Percentiles rank a stretch among this genome's conserved stretches.
Conservation (phyloP, 148 eudicot genomes). For the Selenicereus undatus region DNA sequence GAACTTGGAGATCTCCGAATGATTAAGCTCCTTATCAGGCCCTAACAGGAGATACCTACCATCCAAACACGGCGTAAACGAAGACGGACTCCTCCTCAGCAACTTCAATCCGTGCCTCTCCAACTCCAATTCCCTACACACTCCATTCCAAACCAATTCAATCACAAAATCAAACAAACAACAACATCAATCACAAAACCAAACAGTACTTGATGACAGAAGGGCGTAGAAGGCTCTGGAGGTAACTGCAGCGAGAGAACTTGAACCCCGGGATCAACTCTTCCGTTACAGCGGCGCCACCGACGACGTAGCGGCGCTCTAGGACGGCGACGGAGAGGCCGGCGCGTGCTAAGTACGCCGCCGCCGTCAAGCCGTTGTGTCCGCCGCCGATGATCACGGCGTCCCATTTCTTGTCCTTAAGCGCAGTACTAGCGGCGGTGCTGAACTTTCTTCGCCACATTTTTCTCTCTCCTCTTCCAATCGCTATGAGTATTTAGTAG, state of each 20-base stretch:
- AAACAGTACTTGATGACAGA: slow-evolving; percentile 49
- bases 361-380: slow-evolving; percentile 93
- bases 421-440: slow-evolving; percentile 18
- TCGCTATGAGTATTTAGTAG: not conserved
- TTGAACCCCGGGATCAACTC: slow-evolving; percentile 88
- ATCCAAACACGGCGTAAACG: slow-evolving; percentile 86
- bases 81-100: slow-evolving; percentile 72
- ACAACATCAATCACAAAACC: not conserved
- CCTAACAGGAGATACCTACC: slow-evolving; percentile 86
- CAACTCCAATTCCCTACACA: slow-evolving; percentile 68
- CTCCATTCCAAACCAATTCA: not conserved
- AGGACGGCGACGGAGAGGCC: slow-evolving; percentile 97
- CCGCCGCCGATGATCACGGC: slow-evolving; percentile 89
- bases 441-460: slow-evolving; percentile 59
- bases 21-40: slow-evolving; percentile 60
- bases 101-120: slow-evolving; percentile 81
- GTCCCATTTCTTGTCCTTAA: slow-evolving; percentile 70
- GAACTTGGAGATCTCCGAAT: slow-evolving; percentile 81
- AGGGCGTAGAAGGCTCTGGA: slow-evolving; percentile 96
- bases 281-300: slow-evolving; percentile 96
- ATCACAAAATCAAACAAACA: not conserved
- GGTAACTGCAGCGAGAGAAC: slow-evolving; percentile 96
- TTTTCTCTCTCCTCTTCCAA: not conserved
- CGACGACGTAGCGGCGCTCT: slow-evolving; percentile 85
- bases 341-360: slow-evolving; percentile 83